Base-by-base conservation (phyloP, 2,329 filamentous ascomycete genomes). In the Fusarium coffeatum region DNA sequence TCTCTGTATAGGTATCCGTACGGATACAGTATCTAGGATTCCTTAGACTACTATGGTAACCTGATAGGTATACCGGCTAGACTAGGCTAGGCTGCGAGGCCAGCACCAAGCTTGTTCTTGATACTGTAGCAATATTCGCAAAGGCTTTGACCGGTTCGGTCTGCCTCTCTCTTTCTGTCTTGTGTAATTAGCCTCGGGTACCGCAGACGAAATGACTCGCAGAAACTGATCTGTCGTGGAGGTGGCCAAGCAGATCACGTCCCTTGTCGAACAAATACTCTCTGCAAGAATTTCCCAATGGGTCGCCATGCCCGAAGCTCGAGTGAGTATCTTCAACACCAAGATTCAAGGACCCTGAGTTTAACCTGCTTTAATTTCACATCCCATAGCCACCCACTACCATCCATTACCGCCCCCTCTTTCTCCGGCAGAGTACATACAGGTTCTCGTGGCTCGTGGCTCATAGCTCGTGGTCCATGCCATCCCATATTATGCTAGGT, bases 331-430 rank as follows among this genome's bases (percentile, higher is more conserved):
- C 59, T 42, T 46, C 41, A 56, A 41, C 55, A 51, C 22, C 67
- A 56, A 41, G 22, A 42, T 53, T n/a, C 34, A 28, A 53, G 45
- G 67, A 70, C 63, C 67, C 58, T 65, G 59, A 68, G 47, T 59
- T 64, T 55, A 64, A 59, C 63, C 67, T 64, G 59, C 67, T 41
- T 70, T 55, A 66, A 66, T 59, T 68, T 58, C 58, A 64, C 50
- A 45, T 59, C 42, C 53, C 47, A 57, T 55, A 57, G 43, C 66
- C 65, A 58, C 60, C 60, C 60, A 43, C 54, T 41, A 28, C 54
- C 68, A 62, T 62, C 54, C 64, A 59, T 59, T 47, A 51, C 58
- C 59, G 56, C 66, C 68, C 62, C 68, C 48, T 59, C 59, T 41
- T 59, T 65, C 48, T 60, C 48, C 40, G 42, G 46, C 25, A 57